A percentile compares a stretch with the other conserved stretches of the same genome.
Conservation (phyloP, 352 stramenopile species). For the Phytophthora sp. region DNA sequence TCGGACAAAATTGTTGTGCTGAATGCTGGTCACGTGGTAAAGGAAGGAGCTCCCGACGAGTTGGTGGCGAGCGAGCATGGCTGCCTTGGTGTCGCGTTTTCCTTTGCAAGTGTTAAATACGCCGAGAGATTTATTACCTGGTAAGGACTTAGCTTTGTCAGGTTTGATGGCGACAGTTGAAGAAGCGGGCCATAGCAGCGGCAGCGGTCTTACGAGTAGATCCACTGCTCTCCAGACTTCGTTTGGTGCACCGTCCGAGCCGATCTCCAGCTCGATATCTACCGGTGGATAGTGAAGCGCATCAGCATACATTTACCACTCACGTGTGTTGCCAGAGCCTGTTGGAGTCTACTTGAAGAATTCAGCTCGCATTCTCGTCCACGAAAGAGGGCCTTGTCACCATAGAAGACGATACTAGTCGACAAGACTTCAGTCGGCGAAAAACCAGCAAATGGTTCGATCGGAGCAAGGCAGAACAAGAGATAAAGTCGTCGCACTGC, state of each 20-base stretch:
- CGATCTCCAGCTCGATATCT: slow-evolving; percentile 48
- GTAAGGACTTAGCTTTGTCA: not conserved
- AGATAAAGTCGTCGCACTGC: no score
- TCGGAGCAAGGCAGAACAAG: no score
- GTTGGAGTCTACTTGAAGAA: slow-evolving; percentile 33
- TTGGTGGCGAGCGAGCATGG: no score
- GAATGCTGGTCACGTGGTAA: no score
- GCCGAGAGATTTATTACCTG: not conserved
- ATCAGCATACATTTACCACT: slow-evolving; percentile 31
- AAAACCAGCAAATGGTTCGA: no score
- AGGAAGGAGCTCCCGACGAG: no score
- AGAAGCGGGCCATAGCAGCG: slow-evolving; percentile 1
- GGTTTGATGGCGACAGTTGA: no score
- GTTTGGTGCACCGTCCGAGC: slow-evolving; percentile 40
- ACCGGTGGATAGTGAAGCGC: slow-evolving; percentile 39
- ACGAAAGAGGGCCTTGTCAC: slow-evolving; percentile 21
- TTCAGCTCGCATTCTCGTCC: slow-evolving; percentile 26
- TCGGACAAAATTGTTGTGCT: no score
- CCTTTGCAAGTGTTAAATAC: slow-evolving; percentile 11
- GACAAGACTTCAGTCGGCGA: slow-evolving; percentile 24
- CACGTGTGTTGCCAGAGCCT: slow-evolving; percentile 35
- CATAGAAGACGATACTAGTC: slow-evolving; percentile 30
- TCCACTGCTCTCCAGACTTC: slow-evolving; percentile 37
- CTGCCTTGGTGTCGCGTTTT: slow-evolving; percentile 9
- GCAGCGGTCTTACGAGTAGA: slow-evolving; percentile 15